Evolutionary conservation across 208 protist genomes (phyloP).

Genomic region (Acanthamoeba triangularis): DNA sequence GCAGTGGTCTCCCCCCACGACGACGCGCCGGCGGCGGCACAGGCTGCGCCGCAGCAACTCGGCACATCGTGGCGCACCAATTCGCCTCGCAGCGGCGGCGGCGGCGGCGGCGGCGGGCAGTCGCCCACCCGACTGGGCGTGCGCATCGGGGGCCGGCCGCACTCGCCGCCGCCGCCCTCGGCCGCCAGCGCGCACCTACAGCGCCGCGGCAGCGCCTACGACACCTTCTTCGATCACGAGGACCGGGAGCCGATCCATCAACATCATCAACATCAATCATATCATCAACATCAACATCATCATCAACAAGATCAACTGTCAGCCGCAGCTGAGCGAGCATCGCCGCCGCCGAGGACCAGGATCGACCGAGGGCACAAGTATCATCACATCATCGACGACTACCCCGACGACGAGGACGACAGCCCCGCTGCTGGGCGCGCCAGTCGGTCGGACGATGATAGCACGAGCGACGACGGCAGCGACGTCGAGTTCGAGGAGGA

Average conservation of each 20-base stretch:
- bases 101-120: neutral
- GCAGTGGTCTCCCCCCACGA: too few relatives aligned
- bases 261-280: neutral
- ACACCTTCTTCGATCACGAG: neutral
- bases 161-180: too few relatives aligned
- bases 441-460: too few relatives aligned
- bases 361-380: neutral
- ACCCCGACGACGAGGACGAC: neutral
- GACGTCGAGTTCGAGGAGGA: too few relatives aligned
- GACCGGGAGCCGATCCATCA: neutral
- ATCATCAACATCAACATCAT: neutral
- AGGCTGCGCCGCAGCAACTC: too few relatives aligned
- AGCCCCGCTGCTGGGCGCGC: neutral
- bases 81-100: neutral
- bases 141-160: neutral
- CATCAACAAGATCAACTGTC: neutral
- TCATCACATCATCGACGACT: constrained; percentile 32
- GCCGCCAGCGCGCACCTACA: neutral
- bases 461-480: too few relatives aligned
- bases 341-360: neutral
- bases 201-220: constrained; percentile 21
- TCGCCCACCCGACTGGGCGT: neutral
- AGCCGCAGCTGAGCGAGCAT: neutral
- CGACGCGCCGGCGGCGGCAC: too few relatives aligned
- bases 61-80: too few relatives aligned